A percentile compares a stretch with the other conserved stretches of the same genome.
Conservation (phyloP, 495 filamentous ascomycete genomes). For the Annulohypoxylon maeteangense region DNA sequence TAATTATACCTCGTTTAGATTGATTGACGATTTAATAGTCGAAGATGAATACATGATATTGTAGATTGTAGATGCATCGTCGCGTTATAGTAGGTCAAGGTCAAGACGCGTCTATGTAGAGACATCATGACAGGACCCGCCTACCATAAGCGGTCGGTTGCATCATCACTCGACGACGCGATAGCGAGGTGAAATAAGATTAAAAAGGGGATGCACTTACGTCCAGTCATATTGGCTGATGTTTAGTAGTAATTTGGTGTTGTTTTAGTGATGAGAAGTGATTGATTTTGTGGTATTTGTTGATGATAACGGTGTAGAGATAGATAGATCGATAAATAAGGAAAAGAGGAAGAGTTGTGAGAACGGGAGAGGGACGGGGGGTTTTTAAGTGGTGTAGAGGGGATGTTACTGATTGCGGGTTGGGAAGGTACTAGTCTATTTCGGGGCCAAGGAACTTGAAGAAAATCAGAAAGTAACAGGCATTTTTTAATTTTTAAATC, state of each 20-base stretch:
- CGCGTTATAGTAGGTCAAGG: constrained; percentile 3
- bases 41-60: neutral
- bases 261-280: constrained; percentile 48
- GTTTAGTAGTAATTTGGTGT: constrained; percentile 47
- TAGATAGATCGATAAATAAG: constrained; percentile 44
- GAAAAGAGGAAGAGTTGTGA: constrained; percentile 44
- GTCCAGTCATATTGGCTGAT: constrained; percentile 86
- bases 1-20: too few species aligned
- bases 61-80: constrained; percentile 52
- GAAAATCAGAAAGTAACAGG: neutral
- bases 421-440: constrained; percentile 47
- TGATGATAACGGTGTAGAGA: constrained; percentile 47
- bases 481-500: neutral
- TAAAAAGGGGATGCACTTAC: constrained; percentile 68
- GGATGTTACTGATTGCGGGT: constrained; percentile 39
- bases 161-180: constrained; percentile 8
- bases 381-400: constrained; percentile 32
- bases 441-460: constrained; percentile 30
- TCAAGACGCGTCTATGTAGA: constrained; percentile 37
- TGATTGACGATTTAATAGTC: neutral
- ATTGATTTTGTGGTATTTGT: constrained; percentile 44
- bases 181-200: constrained; percentile 41
- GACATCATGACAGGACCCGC: constrained; percentile 38
- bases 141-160: constrained; percentile 29
- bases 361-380: constrained; percentile 36